Evolutionary conservation across 768 basidiomycete species (phyloP).

Genomic region (Tylopilus rubrobrunneus): DNA sequence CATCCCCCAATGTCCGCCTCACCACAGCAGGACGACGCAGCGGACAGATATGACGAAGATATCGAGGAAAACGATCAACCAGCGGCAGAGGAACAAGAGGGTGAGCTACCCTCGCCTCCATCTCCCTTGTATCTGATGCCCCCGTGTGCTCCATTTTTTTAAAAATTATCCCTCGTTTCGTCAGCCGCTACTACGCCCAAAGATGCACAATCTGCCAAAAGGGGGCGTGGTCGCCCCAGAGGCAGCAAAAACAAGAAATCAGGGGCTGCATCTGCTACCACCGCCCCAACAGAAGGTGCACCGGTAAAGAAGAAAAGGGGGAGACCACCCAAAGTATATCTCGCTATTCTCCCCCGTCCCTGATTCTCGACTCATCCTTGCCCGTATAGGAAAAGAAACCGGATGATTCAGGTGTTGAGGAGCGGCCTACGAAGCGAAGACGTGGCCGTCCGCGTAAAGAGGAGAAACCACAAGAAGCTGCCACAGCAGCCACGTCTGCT

Average conservation of each 20-base stretch:
- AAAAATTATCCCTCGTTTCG: conserved; percentile 18
- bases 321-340: conserved; percentile 47
- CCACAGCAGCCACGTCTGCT: conserved; percentile 33
- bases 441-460: conserved; percentile 73
- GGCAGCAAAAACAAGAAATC: conserved; percentile 77
- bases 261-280: conserved; percentile 31
- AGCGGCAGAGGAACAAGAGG: conserved; percentile 29
- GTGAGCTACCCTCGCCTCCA: conserved; percentile 21
- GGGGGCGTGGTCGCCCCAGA: conserved; percentile 85
- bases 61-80: conserved; percentile 48
- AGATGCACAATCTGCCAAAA: conserved; percentile 48
- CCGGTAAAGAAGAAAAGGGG: conserved; percentile 45
- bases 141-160: conserved; percentile 16
- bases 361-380: conserved; percentile 21
- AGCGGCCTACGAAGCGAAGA: conserved; percentile 56
- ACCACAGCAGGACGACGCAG: conserved; percentile 49
- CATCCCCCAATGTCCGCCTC: conserved; percentile 56
- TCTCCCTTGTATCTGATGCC: conserved; percentile 6
- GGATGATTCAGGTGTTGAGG: conserved; percentile 48
- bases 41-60: conserved; percentile 59
- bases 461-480: conserved; percentile 44
- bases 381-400: conserved; percentile 31
- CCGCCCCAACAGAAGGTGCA: conserved; percentile 25
- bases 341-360: conserved; percentile 7
- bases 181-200: conserved; percentile 39